Evolutionary conservation across 352 stramenopile genomes (phyloP).

Genomic region (Pythium phragmiticola): DNA sequence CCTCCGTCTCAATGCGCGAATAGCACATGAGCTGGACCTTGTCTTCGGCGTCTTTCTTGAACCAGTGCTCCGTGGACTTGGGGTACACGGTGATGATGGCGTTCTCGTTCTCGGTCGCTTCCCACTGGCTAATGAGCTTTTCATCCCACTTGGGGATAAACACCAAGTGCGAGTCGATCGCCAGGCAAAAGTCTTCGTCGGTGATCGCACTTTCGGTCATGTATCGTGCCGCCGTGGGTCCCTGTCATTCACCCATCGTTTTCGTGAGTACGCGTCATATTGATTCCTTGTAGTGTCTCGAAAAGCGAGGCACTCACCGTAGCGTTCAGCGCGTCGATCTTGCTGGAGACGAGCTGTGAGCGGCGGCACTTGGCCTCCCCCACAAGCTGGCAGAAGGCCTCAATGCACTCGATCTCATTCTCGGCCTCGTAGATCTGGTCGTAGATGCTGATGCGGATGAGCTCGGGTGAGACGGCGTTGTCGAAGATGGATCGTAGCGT

Average conservation of each 20-base stretch:
- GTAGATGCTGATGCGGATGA: constrained; percentile 61
- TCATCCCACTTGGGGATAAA: constrained; percentile 81
- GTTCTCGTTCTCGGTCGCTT: constrained; percentile 60
- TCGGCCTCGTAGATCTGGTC: constrained; percentile 72
- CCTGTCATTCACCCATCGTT: constrained; percentile 29
- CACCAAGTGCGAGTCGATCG: constrained; percentile 79
- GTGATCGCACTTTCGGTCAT: constrained; percentile 74
- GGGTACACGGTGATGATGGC: constrained; percentile 84
- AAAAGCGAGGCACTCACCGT: constrained; percentile 33
- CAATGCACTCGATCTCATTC: constrained; percentile 63
- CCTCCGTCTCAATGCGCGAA: constrained; percentile 69
- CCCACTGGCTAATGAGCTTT: constrained; percentile 70
- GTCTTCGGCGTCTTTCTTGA: constrained; percentile 47
- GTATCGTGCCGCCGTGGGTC: constrained; percentile 67
- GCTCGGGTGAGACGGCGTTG: constrained; percentile 56
- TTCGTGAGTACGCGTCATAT: not conserved
- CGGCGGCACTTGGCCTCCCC: constrained; percentile 59
- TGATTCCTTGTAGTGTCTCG: not conserved
- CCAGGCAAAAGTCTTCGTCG: constrained; percentile 79
- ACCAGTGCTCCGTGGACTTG: constrained; percentile 67
- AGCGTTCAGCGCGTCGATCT: constrained; percentile 67
- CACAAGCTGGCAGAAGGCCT: constrained; percentile 68
- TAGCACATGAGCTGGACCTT: constrained; percentile 79
- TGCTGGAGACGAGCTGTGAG: constrained; percentile 59
- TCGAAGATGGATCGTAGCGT: constrained; percentile 80